Conservation (phyloP, 1,284 basidiomycete genomes). For the Boletellus deceptivus region DNA sequence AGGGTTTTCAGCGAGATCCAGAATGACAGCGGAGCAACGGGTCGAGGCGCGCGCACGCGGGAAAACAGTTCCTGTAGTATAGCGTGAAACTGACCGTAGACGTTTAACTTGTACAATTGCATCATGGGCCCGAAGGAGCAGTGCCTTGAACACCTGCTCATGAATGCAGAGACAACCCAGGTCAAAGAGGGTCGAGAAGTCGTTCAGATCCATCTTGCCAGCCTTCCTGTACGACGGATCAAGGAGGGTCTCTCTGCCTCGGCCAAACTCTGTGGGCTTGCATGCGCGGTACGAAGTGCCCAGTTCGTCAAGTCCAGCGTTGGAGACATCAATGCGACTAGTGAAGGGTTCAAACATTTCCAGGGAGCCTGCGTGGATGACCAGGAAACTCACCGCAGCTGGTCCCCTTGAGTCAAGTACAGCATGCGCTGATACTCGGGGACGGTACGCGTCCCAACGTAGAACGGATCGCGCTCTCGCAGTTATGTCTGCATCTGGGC, state of each 20-base stretch:
- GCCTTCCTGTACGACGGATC: slow-evolving; percentile 32
- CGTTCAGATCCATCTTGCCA: slow-evolving; percentile 30
- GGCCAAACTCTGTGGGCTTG: slow-evolving; percentile 14
- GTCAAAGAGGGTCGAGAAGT: slow-evolving; percentile 31
- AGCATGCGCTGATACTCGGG: slow-evolving; percentile 3
- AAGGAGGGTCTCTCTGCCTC: slow-evolving; percentile 4
- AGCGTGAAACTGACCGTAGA: slow-evolving; percentile 31
- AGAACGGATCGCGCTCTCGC: not conserved
- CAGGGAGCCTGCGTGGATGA: too few relatives aligned
- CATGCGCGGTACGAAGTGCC: slow-evolving; percentile 8
- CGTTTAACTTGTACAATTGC: slow-evolving; percentile 38
- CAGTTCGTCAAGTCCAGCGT: not conserved
- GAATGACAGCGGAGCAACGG: too few relatives aligned
- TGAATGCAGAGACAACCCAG: slow-evolving; percentile 13
- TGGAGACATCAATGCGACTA: slow-evolving; percentile 10
- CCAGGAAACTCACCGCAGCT: not conserved
- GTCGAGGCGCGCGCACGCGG: too few relatives aligned
- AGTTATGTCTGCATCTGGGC: not conserved
- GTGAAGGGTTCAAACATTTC: too few relatives aligned
- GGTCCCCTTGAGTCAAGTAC: slow-evolving; percentile 3
- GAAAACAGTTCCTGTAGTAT: not conserved
- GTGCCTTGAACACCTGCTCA: slow-evolving; percentile 25
- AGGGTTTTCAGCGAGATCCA: not conserved
- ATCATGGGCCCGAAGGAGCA: slow-evolving; percentile 34
- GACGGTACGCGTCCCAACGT: slow-evolving; percentile 3